Evolutionary conservation across 208 protist species (phyloP), one percentile per base, ranked within the genome.

Genomic region (Crithidia bombi): DNA sequence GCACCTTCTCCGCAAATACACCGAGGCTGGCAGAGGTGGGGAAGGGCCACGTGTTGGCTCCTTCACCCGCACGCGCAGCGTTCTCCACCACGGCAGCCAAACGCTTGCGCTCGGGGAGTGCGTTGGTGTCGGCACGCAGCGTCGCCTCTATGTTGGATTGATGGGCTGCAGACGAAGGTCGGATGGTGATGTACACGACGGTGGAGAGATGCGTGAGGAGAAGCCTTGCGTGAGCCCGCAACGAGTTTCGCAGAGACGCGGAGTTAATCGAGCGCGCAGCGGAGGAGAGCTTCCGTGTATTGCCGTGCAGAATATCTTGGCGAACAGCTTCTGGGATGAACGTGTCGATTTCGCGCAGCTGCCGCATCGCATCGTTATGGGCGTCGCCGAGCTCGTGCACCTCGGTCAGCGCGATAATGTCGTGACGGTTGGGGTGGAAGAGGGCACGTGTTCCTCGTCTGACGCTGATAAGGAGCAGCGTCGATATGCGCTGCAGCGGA

Each of bases 141-240:
- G 35, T n/a, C 33, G 28, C 14, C n/a, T n/a, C 47, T 3, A 10
- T 44, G 59, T 7, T 58, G 5, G 21, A 10, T 21, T 36, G 0
- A n/a, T 32, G 25, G 32, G 19, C 33, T 11, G 6, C 23, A 15
- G 44, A 15, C 12, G 4, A 6, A 4, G 50, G 44, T 35, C 47
- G 36, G 25, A 70, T 51, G 32, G 2, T 70, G 54, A 70, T 61
- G 21, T 70, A 62, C 26, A 70, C 65, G 32, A 70, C 65, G 12
- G 65, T 70, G 41, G 65, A 63, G 1, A 70, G 65, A 54, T 70
- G 65, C 15, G 28, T 35, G 15, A 52, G 36, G 5, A 47, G 41
- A 9, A 47, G 43, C 58, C 51, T 38, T 17, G 28, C 44, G 41
- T 51, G 44, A 3, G 43, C 19, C 3, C 58, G 44, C 17, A 25